Conservation (phyloP, 2,329 filamentous ascomycete genomes). For the Colletotrichum sp. region DNA sequence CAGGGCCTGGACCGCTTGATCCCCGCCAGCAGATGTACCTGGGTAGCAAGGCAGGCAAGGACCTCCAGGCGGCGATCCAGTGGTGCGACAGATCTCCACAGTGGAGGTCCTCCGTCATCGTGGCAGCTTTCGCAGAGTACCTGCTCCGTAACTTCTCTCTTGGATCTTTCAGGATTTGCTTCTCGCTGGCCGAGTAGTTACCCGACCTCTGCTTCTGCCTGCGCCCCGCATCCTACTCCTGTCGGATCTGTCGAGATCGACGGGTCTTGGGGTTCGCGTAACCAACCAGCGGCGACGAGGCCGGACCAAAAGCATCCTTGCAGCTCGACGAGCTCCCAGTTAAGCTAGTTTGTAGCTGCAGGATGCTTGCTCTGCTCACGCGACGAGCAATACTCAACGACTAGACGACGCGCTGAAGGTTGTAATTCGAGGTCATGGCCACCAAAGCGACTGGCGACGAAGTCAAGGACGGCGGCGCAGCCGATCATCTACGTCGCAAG, state of each 20-base stretch:
- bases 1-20: background rate
- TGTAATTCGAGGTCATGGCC: background rate
- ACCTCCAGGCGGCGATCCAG: background rate
- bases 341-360: background rate
- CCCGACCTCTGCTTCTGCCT: background rate
- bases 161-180: background rate
- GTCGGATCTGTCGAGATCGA: background rate
- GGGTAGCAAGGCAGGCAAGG: background rate
- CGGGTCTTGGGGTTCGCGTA: background rate
- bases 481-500: conserved; percentile 37
- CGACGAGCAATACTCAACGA: background rate
- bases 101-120: conserved; percentile 7
- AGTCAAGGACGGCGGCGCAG: conserved; percentile 3
- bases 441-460: background rate
- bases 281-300: background rate
- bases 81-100: background rate
- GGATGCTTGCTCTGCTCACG: background rate
- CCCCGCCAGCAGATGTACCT: background rate
- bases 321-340: background rate
- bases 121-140: background rate
- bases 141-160: background rate
- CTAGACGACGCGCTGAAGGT: background rate
- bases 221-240: background rate
- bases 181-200: background rate
- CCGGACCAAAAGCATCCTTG: background rate